Conservation (phyloP, 2,329 filamentous ascomycete genomes). For the Cordyceps cateniannulata region DNA sequence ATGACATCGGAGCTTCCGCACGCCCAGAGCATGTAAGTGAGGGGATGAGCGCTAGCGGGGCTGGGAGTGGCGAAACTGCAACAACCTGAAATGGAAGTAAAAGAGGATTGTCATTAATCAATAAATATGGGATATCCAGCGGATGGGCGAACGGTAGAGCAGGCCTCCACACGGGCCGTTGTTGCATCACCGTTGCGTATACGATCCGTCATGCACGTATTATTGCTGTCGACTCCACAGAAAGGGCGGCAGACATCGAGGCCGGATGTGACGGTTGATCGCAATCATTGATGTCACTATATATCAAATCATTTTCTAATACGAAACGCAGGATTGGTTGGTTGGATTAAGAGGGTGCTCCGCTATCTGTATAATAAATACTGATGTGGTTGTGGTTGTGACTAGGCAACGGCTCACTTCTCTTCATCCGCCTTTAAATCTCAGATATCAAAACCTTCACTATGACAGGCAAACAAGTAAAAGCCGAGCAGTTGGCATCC, state of each 20-base stretch:
- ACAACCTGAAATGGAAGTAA: no score
- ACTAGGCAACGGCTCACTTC: no score
- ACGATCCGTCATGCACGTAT: not conserved
- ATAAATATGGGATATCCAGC: no score
- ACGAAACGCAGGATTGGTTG: not conserved
- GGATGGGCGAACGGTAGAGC: no score
- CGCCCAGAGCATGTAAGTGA: no score
- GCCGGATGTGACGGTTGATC: not conserved
- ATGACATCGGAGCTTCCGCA: no score
- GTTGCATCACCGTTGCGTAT: constrained; percentile 5
- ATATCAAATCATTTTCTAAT: not conserved
- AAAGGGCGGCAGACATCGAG: not conserved
- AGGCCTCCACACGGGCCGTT: no score
- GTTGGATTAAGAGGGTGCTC: not conserved
- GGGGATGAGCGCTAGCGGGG: no score
- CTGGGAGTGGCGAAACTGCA: no score
- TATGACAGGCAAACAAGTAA: not conserved
- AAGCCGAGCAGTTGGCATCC: constrained; percentile 43
- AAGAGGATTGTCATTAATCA: no score
- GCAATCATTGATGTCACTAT: constrained; percentile 10
- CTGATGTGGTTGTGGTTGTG: not conserved
- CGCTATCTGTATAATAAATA: not conserved
- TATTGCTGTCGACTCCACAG: not conserved
- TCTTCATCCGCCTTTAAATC: not conserved
- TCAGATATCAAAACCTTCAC: not conserved